Evolutionary conservation across 2,329 filamentous ascomycete genomes (phyloP), one percentile per base, ranked within the genome.

Genomic region (Aspergillus awamori): DNA sequence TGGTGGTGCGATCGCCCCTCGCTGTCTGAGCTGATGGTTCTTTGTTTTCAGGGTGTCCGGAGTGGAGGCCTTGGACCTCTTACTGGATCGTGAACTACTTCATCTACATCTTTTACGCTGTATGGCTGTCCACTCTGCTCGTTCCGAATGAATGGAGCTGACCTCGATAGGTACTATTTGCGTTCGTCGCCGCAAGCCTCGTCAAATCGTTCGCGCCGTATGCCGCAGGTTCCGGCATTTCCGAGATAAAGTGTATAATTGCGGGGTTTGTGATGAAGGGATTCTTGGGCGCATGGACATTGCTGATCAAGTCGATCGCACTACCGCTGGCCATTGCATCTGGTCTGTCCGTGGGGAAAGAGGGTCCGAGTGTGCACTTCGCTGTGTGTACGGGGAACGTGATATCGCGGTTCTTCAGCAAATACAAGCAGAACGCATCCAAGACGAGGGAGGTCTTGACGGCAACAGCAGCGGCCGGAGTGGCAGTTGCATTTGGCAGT

Each of bases 201-300:
- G 95, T 99, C 72, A 95, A 92, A 74, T 88, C 87, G 1, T 98
- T 95, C 77, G 93, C 95, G 4, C 95, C 95, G 0, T 99, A 99
- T 75, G 95, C 95, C 10, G 95, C 95, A 36, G 95, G 95, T 15
- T 97, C 92, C 11, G 95, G 95, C 43, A 99, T 99, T 61, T 97
- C 93, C 11, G 95, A 99, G 80, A 99, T 99, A 83, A 99, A 99
- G 78, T 97, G 93, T 78, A 98, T 99, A 73, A 97, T 99, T 72
- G 95, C 94, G 4, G 95, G 95, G 3, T 99, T 99, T 74, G 92
- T 98, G 53, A 99, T 99, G 95, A 97, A 98, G 78, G 95, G 93
- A 0, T 99, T 99, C 72, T 84, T 99, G 15, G 93, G 94, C 20
- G 89, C 89, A 69, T 93, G 92, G 86, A 98, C 95, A 5, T 82